These are phyloP conservation scores for Rosa hybrid DNA, from an alignment of 331 rosid species.

Conservation along the genomic window DNA sequence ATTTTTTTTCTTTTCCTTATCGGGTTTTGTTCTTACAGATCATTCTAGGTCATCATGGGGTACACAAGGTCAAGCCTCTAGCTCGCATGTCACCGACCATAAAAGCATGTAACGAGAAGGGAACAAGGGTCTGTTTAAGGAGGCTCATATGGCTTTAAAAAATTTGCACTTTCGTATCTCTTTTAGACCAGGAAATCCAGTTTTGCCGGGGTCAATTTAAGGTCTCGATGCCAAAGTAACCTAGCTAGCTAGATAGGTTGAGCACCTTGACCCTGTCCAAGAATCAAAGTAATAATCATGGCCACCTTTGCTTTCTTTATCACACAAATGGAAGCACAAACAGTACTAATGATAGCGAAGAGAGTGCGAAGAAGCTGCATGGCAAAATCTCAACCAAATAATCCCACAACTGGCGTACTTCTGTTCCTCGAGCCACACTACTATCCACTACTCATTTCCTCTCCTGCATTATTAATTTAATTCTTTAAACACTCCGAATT, in stretches of 20 bases:
- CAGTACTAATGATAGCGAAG: constrained; percentile 16
- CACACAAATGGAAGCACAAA: constrained; percentile 12
- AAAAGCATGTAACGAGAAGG: constrained; percentile 34
- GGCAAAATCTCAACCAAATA: background rate
- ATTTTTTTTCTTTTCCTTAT: background rate
- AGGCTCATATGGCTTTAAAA: constrained; percentile 10
- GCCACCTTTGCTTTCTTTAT: constrained; percentile 28
- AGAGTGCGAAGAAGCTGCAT: constrained; percentile 1
- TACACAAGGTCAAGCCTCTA: background rate
- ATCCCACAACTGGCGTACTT: constrained; percentile 24
- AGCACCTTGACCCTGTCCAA: constrained; percentile 6
- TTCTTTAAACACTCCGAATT: background rate
- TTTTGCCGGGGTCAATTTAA: constrained; percentile 33
- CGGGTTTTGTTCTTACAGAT: constrained; percentile 23
- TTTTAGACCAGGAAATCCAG: constrained; percentile 23
- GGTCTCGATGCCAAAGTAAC: constrained; percentile 40
- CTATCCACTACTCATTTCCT: constrained; percentile 1
- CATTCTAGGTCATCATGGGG: constrained; percentile 26
- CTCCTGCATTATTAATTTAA: background rate
- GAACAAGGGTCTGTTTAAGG: constrained; percentile 30
- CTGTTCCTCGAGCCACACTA: constrained; percentile 66
- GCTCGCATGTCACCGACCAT: constrained; percentile 42
- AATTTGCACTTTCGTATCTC: background rate
- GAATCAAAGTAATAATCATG: background rate
- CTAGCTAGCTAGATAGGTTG: background rate